Evolutionary conservation across 2,329 filamentous ascomycete species (phyloP), one percentile per base, ranked within the genome.

Genomic region (Ophiostoma quercus): DNA sequence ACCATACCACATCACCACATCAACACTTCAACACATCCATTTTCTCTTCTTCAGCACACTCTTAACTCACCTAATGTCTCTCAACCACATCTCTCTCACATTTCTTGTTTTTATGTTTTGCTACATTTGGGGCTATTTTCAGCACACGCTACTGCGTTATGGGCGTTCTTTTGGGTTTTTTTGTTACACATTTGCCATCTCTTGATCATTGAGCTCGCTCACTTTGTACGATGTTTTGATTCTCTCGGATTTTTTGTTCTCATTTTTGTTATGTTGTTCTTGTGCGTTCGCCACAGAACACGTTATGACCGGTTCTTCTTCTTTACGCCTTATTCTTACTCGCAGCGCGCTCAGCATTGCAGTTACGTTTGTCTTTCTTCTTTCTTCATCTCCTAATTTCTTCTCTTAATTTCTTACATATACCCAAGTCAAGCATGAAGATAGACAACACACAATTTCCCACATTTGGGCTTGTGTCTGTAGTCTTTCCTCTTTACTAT

Each of bases 341-440:
- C 8, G 25, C 19, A 41, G 34, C 32, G 34, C 22, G 62, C 62
- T 39, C n/a, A 65, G 62, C 62, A 65, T 65, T 65, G 19, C 34
- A 14, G 60, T 22, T 22, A 34, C 62, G 34, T 65, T 39, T 16
- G 8, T 57, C n/a, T 22, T 12, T 57, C 54, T 22, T 32, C 25
- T 66, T n/a, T 47, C 7, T 9, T 34, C 41, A 5, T 39, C 4
- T 32, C 32, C 16, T 39, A 14, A 5, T 63, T 63, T 34, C 51
- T 47, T 39, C 51, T 67, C 51, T 47, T 41, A n/a, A n/a, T 68
- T 32, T 62, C 12, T 43, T 47, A 39, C 62, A 65, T 65, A 65
- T 65, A 65, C 67, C 62, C 62, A 65, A 34, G 34, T 34, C n/a
- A 65, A 65, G 62, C 62, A 65, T 65, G 62, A 14, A 41, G 34